These are phyloP conservation scores for Sugiyamaella qingdaonensis DNA, from an alignment of 805 yeast genomes.

Conservation along the genomic window DNA sequence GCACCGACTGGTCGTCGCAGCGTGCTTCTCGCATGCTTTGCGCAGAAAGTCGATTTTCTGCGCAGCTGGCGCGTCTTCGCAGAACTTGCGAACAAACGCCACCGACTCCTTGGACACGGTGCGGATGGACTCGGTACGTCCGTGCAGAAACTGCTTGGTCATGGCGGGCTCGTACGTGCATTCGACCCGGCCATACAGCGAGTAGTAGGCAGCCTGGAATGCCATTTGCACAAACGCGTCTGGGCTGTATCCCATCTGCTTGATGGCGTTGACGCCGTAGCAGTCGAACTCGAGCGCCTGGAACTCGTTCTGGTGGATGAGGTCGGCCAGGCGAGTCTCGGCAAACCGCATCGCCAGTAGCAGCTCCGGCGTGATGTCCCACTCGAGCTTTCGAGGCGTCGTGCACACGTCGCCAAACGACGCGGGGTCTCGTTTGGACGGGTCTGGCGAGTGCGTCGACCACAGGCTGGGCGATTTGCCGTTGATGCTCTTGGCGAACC, in stretches of 20 bases:
- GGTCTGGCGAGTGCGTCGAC: conserved; percentile 50
- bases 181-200: conserved; percentile 87
- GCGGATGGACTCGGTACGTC: conserved; percentile 89
- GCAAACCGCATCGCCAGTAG: conserved; percentile 81
- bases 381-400: conserved; percentile 81
- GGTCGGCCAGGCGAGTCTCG: conserved; percentile 81
- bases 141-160: conserved; percentile 85
- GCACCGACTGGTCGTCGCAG: conserved; percentile 61
- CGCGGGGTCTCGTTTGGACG: conserved; percentile 40
- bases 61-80: conserved; percentile 58
- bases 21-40: conserved; percentile 68
- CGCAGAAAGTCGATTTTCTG: conserved; percentile 58
- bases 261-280: conserved; percentile 69
- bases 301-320: conserved; percentile 86
- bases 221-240: conserved; percentile 95
- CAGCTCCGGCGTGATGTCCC: conserved; percentile 77
- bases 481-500: conserved; percentile 81
- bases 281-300: conserved; percentile 66
- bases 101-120: conserved; percentile 79
- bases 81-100: conserved; percentile 76
- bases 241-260: conserved; percentile 82
- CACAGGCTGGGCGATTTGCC: conserved; percentile 70
- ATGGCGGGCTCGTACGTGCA: conserved; percentile 95
- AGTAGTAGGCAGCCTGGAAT: conserved; percentile 88
- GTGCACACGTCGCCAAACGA: conserved; percentile 47